phyloP scores from a whole-genome alignment of 176 grass and related monocot species.

The Aegilops tauschii region DNA sequence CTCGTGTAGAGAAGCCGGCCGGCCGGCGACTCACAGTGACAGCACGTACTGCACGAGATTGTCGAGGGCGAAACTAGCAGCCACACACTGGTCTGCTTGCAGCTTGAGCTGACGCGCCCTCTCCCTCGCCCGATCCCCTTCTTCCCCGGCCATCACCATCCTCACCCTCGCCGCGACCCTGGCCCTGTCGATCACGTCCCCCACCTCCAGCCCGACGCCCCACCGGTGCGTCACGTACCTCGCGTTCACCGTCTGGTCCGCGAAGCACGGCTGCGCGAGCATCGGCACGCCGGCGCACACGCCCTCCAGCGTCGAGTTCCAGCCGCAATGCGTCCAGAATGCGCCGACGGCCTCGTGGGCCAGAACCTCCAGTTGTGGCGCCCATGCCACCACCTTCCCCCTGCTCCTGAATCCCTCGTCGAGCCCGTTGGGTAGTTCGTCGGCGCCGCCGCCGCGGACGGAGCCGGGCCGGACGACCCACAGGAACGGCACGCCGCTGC shows the following conservation, averaged over 20 bases:
- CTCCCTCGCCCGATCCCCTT: not conserved
- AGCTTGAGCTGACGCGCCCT: not conserved
- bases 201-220: slow-evolving; percentile 16
- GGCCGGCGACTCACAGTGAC: no score
- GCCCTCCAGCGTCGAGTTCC: slow-evolving; percentile 56
- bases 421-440: not conserved
- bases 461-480: slow-evolving; percentile 34
- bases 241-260: slow-evolving; percentile 36
- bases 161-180: not conserved
- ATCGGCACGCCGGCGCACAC: slow-evolving; percentile 35
- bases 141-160: slow-evolving; percentile 6
- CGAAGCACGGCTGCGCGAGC: slow-evolving; percentile 28
- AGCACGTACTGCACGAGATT: no score
- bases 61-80: no score
- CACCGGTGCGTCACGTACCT: slow-evolving; percentile 42
- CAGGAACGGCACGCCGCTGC: slow-evolving; percentile 33
- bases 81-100: no score
- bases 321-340: slow-evolving; percentile 46
- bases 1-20: no score
- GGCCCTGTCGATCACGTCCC: not conserved
- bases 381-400: slow-evolving; percentile 34
- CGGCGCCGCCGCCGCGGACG: not conserved
- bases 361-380: slow-evolving; percentile 36
- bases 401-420: not conserved
- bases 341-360: slow-evolving; percentile 7